Base-by-base conservation (phyloP, 2,329 filamentous ascomycete species). In the Didymosphaeria variabile region DNA sequence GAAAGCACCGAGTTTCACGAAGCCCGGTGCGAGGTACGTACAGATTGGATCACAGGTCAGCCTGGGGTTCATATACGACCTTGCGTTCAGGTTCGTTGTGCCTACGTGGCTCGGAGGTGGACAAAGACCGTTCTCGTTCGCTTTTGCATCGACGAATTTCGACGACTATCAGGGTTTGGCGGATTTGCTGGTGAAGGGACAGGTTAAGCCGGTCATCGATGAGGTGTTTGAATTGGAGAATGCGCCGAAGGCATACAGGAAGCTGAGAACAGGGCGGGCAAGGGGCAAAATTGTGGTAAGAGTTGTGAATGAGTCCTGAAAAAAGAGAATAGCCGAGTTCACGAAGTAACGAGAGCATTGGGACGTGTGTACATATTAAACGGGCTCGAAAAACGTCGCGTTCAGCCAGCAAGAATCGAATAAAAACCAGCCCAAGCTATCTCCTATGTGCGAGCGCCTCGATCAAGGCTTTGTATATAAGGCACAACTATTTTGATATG, bases 271-370 rank as follows among this genome's bases (percentile, higher is more conserved):
- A 0, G 84, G 85, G 0, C 80, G 83, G 32, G 80, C 84, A 1
- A 84, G 77, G 62, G 88, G 88, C 0, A 91, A 90, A 77, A 76
- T 91, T 63, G 80, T 90, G 2, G 64, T 82, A 13, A 40, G 38
- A n/a, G 38, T 40, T 19, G 38, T 5, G 7, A 7, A 40, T 1
- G 38, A 40, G 15, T 40, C 2, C 70, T n/a, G 17, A 40, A 19
- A 17, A n/a, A 6, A 15, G n/a, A 5, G 26, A 29, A 6, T 29
- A 29, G 6, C 26, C 26, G 26, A 6, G 26, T 29, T 29, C 26
- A 29, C 26, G 26, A 29, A 29, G 26, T 29, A 29, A 29, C 6
- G 26, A 29, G 26, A 29, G 26, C n/a, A n/a, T n/a, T n/a, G n/a
- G n/a, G n/a, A 29, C 26, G 26, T 29, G 6, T 6, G 1, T 29